phyloP scores from a whole-genome alignment of 805 yeast genomes.

The Pichia insulana region DNA sequence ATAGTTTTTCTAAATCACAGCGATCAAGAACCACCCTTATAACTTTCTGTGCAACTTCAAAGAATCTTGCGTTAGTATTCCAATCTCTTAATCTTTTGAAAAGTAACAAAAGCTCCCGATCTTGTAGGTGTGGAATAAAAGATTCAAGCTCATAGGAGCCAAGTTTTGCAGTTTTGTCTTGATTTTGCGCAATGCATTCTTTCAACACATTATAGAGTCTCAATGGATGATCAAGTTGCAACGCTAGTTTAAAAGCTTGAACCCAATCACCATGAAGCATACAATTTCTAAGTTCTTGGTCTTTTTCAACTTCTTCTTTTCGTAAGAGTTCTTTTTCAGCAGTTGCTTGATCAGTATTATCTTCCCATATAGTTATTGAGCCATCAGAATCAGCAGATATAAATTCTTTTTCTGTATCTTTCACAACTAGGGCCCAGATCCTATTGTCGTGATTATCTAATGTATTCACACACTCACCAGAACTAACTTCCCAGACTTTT shows the following conservation, averaged over 20 bases:
- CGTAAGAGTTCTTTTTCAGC: slow-evolving; percentile 45
- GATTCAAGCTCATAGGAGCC: slow-evolving; percentile 57
- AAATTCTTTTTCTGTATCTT: slow-evolving; percentile 58
- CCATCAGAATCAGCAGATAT: slow-evolving; percentile 95
- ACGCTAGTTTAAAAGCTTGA: slow-evolving; percentile 77
- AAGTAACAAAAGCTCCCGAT: slow-evolving; percentile 50
- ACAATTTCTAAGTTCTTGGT: slow-evolving; percentile 74
- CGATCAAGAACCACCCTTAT: slow-evolving; percentile 54
- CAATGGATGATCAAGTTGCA: slow-evolving; percentile 86
- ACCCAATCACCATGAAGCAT: slow-evolving; percentile 73
- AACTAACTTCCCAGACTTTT: slow-evolving; percentile 75
- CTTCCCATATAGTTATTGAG: slow-evolving; percentile 80
- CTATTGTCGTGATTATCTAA: slow-evolving; percentile 87
- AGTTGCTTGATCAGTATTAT: slow-evolving; percentile 64
- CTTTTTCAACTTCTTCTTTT: slow-evolving; percentile 66
- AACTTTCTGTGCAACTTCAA: slow-evolving; percentile 71
- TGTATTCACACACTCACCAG: slow-evolving; percentile 75
- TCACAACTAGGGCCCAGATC: slow-evolving; percentile 79
- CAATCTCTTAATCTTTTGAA: slow-evolving; percentile 83
- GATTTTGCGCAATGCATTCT: slow-evolving; percentile 44
- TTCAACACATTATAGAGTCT: slow-evolving; percentile 70
- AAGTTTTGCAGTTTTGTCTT: slow-evolving; percentile 40
- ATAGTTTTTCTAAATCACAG: slow-evolving; percentile 46
- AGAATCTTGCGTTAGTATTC: slow-evolving; percentile 84
- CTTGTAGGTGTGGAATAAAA: slow-evolving; percentile 47